These are phyloP conservation scores for Auriscalpium vulgare DNA, from an alignment of 768 basidiomycete genomes.

Conservation along the genomic window DNA sequence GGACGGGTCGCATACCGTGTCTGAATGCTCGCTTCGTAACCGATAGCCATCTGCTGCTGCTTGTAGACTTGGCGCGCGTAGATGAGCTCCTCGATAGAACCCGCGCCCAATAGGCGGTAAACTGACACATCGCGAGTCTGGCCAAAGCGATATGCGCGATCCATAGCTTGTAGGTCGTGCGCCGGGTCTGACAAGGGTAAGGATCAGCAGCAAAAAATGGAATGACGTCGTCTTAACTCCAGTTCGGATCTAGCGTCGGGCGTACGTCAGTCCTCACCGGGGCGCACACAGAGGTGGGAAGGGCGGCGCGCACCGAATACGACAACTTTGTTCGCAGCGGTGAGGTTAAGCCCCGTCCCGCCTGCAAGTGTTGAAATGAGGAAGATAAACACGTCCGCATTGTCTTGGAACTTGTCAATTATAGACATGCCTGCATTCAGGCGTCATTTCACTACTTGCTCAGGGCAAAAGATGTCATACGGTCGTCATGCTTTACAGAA, in stretches of 20 bases:
- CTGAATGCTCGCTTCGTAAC: constrained; percentile 76
- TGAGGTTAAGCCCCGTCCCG: constrained; percentile 85
- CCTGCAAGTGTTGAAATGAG: constrained; percentile 89
- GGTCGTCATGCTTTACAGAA: constrained; percentile 53
- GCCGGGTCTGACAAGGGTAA: constrained; percentile 64
- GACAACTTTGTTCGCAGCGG: constrained; percentile 90
- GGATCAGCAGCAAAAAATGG: neutral
- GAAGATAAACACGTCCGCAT: constrained; percentile 69
- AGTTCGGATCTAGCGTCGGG: constrained; percentile 66
- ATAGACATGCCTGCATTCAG: constrained; percentile 62
- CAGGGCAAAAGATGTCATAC: constrained; percentile 28
- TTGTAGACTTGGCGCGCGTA: constrained; percentile 90
- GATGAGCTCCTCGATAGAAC: constrained; percentile 81
- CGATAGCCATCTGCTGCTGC: constrained; percentile 90
- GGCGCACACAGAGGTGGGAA: neutral
- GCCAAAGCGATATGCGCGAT: constrained; percentile 78
- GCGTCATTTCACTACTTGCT: neutral
- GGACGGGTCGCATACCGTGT: constrained; percentile 46
- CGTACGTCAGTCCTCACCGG: neutral
- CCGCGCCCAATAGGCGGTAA: constrained; percentile 76
- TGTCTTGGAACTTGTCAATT: constrained; percentile 76
- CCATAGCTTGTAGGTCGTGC: constrained; percentile 91
- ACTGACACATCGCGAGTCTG: constrained; percentile 82
- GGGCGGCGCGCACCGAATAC: constrained; percentile 54
- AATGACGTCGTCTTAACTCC: constrained; percentile 55